These are phyloP conservation scores for Bryoglossum gracile DNA, from an alignment of 495 filamentous ascomycete genomes.

Conservation along the genomic window DNA sequence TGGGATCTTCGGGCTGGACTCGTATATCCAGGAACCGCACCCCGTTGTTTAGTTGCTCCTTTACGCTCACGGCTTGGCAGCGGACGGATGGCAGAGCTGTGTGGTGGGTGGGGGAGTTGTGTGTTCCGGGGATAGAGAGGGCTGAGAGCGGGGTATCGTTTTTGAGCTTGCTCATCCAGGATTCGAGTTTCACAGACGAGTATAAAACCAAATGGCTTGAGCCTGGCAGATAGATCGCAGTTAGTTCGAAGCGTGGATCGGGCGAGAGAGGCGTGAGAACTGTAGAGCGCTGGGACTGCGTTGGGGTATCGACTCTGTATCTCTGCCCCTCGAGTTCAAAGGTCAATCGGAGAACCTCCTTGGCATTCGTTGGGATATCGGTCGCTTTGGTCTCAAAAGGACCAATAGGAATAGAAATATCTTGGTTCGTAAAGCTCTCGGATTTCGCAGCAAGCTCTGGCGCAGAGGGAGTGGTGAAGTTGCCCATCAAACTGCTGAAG, in stretches of 20 bases:
- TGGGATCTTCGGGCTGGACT: constrained; percentile 34
- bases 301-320: constrained; percentile 55
- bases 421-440: constrained; percentile 46
- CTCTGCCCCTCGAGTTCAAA: constrained; percentile 54
- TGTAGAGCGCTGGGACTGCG: constrained; percentile 46
- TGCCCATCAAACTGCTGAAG: constrained; percentile 40
- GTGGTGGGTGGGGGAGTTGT: constrained; percentile 85
- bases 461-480: constrained; percentile 30
- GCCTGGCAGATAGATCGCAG: constrained; percentile 60
- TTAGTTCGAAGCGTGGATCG: constrained; percentile 56
- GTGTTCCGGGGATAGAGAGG: constrained; percentile 89
- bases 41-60: constrained; percentile 77
- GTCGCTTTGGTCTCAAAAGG: constrained; percentile 53
- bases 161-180: constrained; percentile 74
- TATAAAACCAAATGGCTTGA: constrained; percentile 67
- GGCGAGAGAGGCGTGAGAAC: constrained; percentile 47
- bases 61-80: constrained; percentile 76
- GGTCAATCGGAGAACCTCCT: constrained; percentile 52
- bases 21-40: constrained; percentile 93
- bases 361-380: constrained; percentile 40
- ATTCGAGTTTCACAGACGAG: constrained; percentile 59
- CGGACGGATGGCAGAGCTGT: constrained; percentile 83
- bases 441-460: constrained; percentile 41
- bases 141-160: constrained; percentile 65
- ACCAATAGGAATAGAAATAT: constrained; percentile 47